Base-by-base conservation (phyloP, 2,329 filamentous ascomycete genomes). In the Tolypocladium capitatum region DNA sequence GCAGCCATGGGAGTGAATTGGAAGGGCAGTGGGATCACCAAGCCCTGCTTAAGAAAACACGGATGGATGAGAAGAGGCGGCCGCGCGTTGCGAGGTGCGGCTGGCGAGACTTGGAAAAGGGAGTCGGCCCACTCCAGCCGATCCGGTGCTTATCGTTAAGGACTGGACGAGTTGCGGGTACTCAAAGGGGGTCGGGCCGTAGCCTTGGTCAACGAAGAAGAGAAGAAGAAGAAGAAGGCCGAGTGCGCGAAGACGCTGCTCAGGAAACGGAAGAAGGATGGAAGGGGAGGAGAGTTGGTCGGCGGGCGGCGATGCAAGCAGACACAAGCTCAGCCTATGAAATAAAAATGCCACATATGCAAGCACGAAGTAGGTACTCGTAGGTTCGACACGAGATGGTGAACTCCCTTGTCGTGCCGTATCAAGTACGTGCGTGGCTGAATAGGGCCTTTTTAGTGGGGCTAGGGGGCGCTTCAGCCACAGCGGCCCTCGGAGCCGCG, bases 1-100 rank as follows among this genome's bases (percentile, higher is more conserved):
- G 70, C 68, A 58, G 75, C 73, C 76, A 80, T 80, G 59, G 47
- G 57, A 47, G 35, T 34, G 43, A 20, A 49, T 46, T 49, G 51
- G 32, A 47, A 45, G 10, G 33, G 20, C 35, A 30, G 27, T n/a
- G 31, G 42, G 35, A 44, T 20, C 30, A n/a, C 14, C 16, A 30
- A 33, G 28, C 14, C 33, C 36, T 43, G 32, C 6, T 9, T 24
- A 10, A 16, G 14, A 34, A 28, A 20, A 46, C 20, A 42, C 51
- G 24, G 47, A 43, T 42, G 43, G 21, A 46, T 44, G 33, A 36
- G 48, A 49, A 46, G 46, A 28, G 46, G 49, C 47, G 42, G 44
- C 14, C 20, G 21, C 20, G 28, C 18, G 45, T n/a, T 27, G 20
- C 28, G 36, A 32, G 38, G 38, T n/a, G 38, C 38, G 14, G 24